Evolutionary conservation across 805 yeast genomes (phyloP), one percentile per base, ranked within the genome.

Genomic region (Lipomyces yamadae): DNA sequence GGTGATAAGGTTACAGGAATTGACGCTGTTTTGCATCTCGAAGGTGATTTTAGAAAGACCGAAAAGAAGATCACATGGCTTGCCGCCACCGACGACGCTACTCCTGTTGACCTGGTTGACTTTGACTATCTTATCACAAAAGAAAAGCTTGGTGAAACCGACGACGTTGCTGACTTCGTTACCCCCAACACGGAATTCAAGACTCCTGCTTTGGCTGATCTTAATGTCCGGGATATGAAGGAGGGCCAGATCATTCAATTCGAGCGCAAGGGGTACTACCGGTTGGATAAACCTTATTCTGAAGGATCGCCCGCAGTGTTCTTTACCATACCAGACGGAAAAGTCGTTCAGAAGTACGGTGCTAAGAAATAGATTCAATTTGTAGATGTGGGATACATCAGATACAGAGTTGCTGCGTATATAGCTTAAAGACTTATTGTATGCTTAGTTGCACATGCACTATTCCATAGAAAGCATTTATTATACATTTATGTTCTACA

Each of bases 21-120:
- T 69, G 89, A 86, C 62, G 97, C 92, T 64, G 88, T 86, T 73
- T 83, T 94, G 74, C 89, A 94, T 79, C 84, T 94, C 76, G 97
- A 91, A 72, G 98, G 98, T 81, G 98, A 94, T 78, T 94, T 93
- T 91, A 89, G 90, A 81, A 94, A 92, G 82, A 94, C 98, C 62
- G 91, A 91, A 73, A 92, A 92, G 86, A 94, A 94, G 80, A 79
- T 94, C 68, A 93, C 97, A 58, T 94, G 98, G 98, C 85, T 94
- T 76, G 95, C 97, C 64, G 87, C 88, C 74, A 88, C 96, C 58
- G 81, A 80, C 34, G 93, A 91, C 75, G 85, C 83, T 70, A 87
- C 86, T 65, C 82, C 85, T 59, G 91, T 90, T 73, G 93, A 91
- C 64, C 83, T 94, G 71, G 90, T 90, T 70, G 97, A 91, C 79